Evolutionary conservation across 495 filamentous ascomycete species (phyloP).

Genomic region (Peziza echinospora): DNA sequence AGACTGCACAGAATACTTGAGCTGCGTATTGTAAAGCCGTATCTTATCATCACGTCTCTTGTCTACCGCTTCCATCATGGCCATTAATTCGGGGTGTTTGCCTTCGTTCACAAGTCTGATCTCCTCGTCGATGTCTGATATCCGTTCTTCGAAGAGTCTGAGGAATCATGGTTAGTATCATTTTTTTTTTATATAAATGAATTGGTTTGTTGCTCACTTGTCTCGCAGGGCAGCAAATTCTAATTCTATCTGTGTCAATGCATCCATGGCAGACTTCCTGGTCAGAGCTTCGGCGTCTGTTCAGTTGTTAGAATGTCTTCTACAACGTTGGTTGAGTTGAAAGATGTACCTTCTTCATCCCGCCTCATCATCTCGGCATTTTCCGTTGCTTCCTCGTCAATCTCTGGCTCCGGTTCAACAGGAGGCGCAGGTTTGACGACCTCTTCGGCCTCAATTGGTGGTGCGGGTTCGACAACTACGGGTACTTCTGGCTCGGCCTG

Average conservation of each 20-base stretch:
- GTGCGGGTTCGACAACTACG: conserved; percentile 6
- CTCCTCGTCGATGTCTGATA: conserved; percentile 62
- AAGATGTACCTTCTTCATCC: conserved; percentile 55
- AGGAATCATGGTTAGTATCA: conserved; percentile 5
- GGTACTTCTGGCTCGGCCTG: background rate
- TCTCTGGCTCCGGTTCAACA: background rate
- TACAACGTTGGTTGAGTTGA: background rate
- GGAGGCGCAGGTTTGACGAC: conserved; percentile 1
- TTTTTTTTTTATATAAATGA: background rate
- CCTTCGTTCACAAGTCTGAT: conserved; percentile 48
- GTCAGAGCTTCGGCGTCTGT: conserved; percentile 37
- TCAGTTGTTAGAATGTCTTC: conserved; percentile 23
- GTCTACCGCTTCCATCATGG: conserved; percentile 65
- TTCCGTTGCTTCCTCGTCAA: conserved; percentile 20
- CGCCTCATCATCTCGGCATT: conserved; percentile 32
- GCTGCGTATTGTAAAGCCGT: conserved; percentile 45
- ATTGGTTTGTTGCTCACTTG: conserved; percentile 35
- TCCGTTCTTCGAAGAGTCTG: conserved; percentile 70
- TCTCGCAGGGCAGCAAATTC: conserved; percentile 70
- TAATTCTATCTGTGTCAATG: conserved; percentile 53
- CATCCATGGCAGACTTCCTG: conserved; percentile 62
- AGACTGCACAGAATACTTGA: conserved; percentile 47
- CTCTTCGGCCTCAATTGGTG: conserved; percentile 11
- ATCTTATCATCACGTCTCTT: conserved; percentile 60
- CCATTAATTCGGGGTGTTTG: conserved; percentile 72